Conservation (phyloP, 306 rosid species). For the Casuarina cunninghamiana region DNA sequence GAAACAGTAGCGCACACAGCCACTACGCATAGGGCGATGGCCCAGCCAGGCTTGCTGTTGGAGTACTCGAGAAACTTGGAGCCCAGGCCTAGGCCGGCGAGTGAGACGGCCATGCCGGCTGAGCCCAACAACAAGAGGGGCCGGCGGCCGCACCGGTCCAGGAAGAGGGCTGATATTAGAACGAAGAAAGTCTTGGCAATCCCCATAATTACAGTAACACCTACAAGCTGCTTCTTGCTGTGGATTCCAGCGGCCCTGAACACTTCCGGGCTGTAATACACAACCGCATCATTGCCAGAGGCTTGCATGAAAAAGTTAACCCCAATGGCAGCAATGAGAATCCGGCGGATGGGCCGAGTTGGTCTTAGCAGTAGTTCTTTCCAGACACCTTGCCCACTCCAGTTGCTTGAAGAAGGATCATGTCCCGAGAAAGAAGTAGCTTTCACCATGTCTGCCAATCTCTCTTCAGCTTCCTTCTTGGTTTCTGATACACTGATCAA, state of each 20-base stretch:
- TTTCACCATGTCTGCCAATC: constrained; percentile 48
- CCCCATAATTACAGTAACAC: constrained; percentile 74
- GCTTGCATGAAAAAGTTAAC: constrained; percentile 91
- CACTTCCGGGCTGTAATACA: constrained; percentile 79
- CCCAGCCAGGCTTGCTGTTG: constrained; percentile 47
- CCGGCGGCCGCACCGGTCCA: constrained; percentile 67
- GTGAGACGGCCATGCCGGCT: constrained; percentile 56
- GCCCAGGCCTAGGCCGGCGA: constrained; percentile 61
- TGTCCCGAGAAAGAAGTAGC: constrained; percentile 32
- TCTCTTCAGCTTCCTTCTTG: constrained; percentile 54
- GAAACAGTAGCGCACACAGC: constrained; percentile 62
- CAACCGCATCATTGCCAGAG: constrained; percentile 86
- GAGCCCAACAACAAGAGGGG: constrained; percentile 72
- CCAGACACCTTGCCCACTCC: constrained; percentile 61
- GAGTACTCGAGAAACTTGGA: constrained; percentile 42
- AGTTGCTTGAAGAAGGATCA: constrained; percentile 16
- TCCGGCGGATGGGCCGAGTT: constrained; percentile 48
- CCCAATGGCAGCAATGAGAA: constrained; percentile 66
- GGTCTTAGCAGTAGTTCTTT: constrained; percentile 54
- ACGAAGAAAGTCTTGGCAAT: constrained; percentile 54
- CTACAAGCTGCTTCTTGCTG: constrained; percentile 48
- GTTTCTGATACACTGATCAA: constrained; percentile 35
- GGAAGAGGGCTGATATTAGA: constrained; percentile 53
- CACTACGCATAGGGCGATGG: constrained; percentile 47
- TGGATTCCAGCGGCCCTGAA: constrained; percentile 60